Evolutionary conservation across 2,329 filamentous ascomycete species (phyloP).

Genomic region (Cladophialophora carrionii): DNA sequence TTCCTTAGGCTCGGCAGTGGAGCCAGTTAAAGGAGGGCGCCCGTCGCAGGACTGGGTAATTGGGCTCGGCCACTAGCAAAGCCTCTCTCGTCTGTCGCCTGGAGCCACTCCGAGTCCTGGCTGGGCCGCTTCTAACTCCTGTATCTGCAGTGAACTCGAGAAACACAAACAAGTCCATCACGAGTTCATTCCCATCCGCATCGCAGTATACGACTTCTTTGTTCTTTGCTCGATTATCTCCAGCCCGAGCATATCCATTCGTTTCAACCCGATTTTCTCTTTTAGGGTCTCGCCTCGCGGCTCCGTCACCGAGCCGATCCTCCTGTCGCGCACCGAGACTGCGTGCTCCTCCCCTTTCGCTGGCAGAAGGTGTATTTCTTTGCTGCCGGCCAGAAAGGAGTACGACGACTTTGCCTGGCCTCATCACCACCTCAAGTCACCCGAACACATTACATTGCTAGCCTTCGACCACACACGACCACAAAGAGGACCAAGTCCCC

Average conservation of each 20-base stretch:
- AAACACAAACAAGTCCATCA: conserved; percentile 7
- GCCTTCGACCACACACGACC: neutral
- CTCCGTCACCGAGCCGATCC: neutral
- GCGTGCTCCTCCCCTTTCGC: conserved; percentile 6
- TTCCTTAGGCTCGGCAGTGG: conserved; percentile 12
- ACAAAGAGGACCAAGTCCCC: conserved; percentile 4
- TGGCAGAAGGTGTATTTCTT: conserved; percentile 27
- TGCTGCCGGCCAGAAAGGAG: conserved; percentile 36
- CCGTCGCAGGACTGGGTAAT: neutral
- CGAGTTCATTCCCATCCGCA: neutral
- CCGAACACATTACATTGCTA: neutral
- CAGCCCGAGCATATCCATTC: conserved; percentile 20
- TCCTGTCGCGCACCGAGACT: neutral
- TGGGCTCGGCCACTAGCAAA: conserved; percentile 3
- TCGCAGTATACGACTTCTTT: conserved; percentile 7
- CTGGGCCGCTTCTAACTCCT: neutral
- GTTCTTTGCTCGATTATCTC: conserved; percentile 17
- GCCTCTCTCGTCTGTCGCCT: conserved; percentile 7
- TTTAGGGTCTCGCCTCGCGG: neutral
- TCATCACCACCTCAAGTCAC: conserved; percentile 3
- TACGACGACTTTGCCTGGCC: conserved; percentile 19
- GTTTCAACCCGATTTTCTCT: conserved; percentile 16
- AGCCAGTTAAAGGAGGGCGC: conserved; percentile 7
- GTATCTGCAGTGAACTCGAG: neutral
- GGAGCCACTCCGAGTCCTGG: conserved; percentile 1